Evolutionary conservation across 139 green algal species (phyloP), one percentile per base, ranked within the genome.

Genomic region (Trebouxia sp.): DNA sequence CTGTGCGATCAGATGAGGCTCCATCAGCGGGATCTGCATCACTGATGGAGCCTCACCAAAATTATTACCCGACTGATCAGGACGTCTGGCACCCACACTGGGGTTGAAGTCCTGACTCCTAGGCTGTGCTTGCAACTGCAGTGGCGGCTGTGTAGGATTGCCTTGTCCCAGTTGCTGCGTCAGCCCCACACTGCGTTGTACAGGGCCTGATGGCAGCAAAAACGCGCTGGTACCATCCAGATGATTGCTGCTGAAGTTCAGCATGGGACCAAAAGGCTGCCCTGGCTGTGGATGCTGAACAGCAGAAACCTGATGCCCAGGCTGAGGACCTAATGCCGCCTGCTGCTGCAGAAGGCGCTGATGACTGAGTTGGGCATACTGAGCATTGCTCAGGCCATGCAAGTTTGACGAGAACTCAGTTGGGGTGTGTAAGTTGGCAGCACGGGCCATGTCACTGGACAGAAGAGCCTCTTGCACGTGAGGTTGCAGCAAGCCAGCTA

Each of bases 41-140:
- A 32, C 66, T 48, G 39, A 32, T 51, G 66, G 35, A 76, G 66
- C 66, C 66, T 76, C 66, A 76, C 66, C 66, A 76, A 48, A 47
- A 51, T 48, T 32, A 28, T 45, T 28, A 15, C 11, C 65, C 32
- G 66, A n/a, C n/a, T n/a, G n/a, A n/a, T 53, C 47, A 26, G 47
- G 47, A 53, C 47, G 47, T 17, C 20, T 14, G 20, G 47, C 15
- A 14, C 47, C 47, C 47, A 53, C 47, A 26, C 14, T 53, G 15
- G 47, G 47, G 47, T 53, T 53, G 47, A 53, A 53, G 14, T 53
- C 47, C 47, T 53, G 47, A 17, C 47, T 53, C 20, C 14, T 14
- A 1, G 47, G 47, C n/a, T n/a, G n/a, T n/a, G n/a, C n/a, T n/a
- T n/a, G n/a, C n/a, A n/a, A n/a, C n/a, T n/a, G n/a, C n/a, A 53